Evolutionary conservation across 345 rosid genomes (phyloP), one percentile per base, ranked within the genome.

Genomic region (Lenwebbia sp.): DNA sequence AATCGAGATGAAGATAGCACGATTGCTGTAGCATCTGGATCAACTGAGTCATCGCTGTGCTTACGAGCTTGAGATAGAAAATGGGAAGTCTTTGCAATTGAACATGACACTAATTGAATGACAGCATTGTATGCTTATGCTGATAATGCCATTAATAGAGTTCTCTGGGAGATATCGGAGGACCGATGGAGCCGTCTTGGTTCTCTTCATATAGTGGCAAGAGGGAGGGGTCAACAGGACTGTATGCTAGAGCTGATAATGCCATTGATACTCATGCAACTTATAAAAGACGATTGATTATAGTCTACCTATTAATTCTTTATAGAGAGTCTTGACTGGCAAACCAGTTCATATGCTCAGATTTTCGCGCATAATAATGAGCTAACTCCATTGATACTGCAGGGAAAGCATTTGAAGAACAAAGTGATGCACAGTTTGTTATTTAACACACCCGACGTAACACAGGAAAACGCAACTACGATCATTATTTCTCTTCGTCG

Each of bases 1-100:
- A 84, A 85, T 30, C 57, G 86, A 85, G 86, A 86, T 86, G 89
- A 86, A 84, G 53, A 84, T 22, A 85, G 52, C 15, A 0, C 5
- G 49, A 76, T 44, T 58, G 26, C 81, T 37, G 26, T 70, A 37
- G 81, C 81, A 37, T 52, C 57, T 54, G 17, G n/a, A 52, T 51
- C 57, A 28, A 54, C 56, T 58, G 84, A 84, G 44, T 37, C 26
- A 21, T 37, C 40, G 81, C 81, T 37, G 10, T 19, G 13, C 81
- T 70, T 37, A 37, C 7, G 21, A 37, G 47, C 44, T 70, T 5
- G 10, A 37, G 47, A 70, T 70, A 37, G 81, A 70, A 70, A 70
- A 70, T 70, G 81, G 47, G 81, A 70, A 3, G 47, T 70, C 81
- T 37, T 37, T 70, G 81, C 47, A 33, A 4, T 70, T 19, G 40